A percentile compares a stretch with the other conserved stretches of the same genome.
These are phyloP conservation scores for Saksenaea oblongispora DNA, from an alignment of 371 early-diverging fungal species.

Conservation along the genomic window DNA sequence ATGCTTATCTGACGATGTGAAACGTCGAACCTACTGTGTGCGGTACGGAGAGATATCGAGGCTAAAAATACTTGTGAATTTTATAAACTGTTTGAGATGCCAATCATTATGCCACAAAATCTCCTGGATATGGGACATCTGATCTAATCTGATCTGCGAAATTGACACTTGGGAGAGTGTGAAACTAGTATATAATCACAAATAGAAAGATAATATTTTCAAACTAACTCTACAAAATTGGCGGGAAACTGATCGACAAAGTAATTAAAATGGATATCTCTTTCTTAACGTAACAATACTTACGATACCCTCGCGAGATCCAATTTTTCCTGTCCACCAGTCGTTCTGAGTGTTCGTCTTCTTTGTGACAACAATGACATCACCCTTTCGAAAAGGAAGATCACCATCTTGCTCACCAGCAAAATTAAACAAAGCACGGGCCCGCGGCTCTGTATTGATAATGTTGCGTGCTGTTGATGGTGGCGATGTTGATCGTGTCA, in stretches of 20 bases:
- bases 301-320: conserved; percentile 67
- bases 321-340: conserved; percentile 83
- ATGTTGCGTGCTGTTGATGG: background rate
- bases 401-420: conserved; percentile 75
- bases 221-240: conserved; percentile 61
- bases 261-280: conserved; percentile 1
- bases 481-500: conserved; percentile 9
- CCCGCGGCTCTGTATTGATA: conserved; percentile 36
- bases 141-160: no score
- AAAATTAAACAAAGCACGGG: conserved; percentile 79
- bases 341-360: conserved; percentile 70
- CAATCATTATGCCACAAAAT: no score
- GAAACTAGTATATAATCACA: no score
- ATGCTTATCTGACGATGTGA: no score
- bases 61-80: no score
- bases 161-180: no score
- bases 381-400: conserved; percentile 76
- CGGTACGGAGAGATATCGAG: no score
- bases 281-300: conserved; percentile 15
- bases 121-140: no score
- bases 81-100: no score
- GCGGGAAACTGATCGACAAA: conserved; percentile 62
- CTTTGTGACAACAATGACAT: conserved; percentile 70
- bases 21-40: no score
- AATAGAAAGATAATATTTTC: background rate